A percentile compares a stretch with the other conserved stretches of the same genome.
phyloP scores from a whole-genome alignment of 1,139 yeast species.

The Kurtzmaniella quercitrusa region DNA sequence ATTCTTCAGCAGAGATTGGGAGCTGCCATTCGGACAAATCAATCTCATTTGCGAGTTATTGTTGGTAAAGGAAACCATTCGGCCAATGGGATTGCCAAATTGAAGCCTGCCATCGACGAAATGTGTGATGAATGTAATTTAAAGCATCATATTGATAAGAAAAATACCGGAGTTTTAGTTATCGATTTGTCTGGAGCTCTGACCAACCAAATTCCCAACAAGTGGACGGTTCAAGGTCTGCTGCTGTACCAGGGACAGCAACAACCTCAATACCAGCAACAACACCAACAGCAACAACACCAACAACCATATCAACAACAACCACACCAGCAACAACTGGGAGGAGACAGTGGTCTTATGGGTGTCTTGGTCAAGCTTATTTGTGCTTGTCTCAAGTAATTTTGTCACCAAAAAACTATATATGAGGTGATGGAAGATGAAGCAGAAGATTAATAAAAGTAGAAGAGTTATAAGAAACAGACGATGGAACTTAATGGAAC shows the following conservation, averaged over 20 bases:
- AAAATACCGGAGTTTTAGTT: constrained; percentile 77
- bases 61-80: constrained; percentile 97
- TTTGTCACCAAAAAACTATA: too few species aligned
- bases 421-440: constrained; percentile 1
- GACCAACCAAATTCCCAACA: constrained; percentile 45
- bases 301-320: constrained; percentile 17
- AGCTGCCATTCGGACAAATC: constrained; percentile 60
- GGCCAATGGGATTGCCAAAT: constrained; percentile 72
- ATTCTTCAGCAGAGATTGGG: constrained; percentile 69
- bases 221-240: constrained; percentile 40
- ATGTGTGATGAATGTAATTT: constrained; percentile 66
- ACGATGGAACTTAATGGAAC: neutral
- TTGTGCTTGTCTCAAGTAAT: constrained; percentile 13
- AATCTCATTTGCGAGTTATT: constrained; percentile 58
- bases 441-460: constrained; percentile 3
- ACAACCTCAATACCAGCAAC: constrained; percentile 28
- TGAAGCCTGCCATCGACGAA: constrained; percentile 84
- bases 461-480: too few species aligned
- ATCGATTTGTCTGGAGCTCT: constrained; percentile 50
- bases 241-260: constrained; percentile 19
- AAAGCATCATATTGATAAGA: constrained; percentile 56
- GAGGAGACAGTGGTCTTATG: constrained; percentile 28
- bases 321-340: constrained; percentile 19
- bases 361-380: constrained; percentile 28
- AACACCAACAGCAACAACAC: constrained; percentile 20